These are phyloP conservation scores for Jamesozyma hellenica DNA, from an alignment of 805 yeast genomes.

Conservation along the genomic window DNA sequence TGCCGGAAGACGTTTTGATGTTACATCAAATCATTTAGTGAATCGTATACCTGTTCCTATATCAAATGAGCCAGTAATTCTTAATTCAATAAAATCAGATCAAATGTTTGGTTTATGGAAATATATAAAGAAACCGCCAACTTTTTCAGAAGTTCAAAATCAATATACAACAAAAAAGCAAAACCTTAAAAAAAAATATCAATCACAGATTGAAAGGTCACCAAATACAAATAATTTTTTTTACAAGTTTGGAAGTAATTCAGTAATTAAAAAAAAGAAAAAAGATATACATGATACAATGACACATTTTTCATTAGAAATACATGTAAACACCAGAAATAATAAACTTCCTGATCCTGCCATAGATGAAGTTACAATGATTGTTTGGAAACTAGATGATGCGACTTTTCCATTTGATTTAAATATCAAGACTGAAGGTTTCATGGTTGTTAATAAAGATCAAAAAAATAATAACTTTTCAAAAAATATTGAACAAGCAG, in stretches of 20 bases:
- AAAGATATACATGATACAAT: conserved; percentile 38
- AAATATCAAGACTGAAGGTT: conserved; percentile 32
- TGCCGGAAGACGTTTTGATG: conserved; percentile 54
- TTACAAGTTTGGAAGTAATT: conserved; percentile 5
- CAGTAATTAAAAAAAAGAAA: conserved; percentile 24
- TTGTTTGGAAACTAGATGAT: conserved; percentile 56
- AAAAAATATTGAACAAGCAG: conserved; percentile 8
- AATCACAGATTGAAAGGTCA: conserved; percentile 43
- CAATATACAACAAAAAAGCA: neutral
- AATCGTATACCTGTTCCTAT: conserved; percentile 26
- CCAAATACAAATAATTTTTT: conserved; percentile 11
- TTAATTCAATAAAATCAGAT: conserved; percentile 2
- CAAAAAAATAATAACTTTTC: conserved; percentile 2
- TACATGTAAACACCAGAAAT: conserved; percentile 50
- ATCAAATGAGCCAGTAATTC: conserved; percentile 10
- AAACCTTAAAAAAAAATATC: conserved; percentile 8
- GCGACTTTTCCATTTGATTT: conserved; percentile 30
- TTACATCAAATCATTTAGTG: conserved; percentile 33
- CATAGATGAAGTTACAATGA: conserved; percentile 44
- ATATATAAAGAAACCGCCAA: conserved; percentile 42
- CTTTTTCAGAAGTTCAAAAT: conserved; percentile 28
- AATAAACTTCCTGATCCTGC: conserved; percentile 54
- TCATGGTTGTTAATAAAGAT: conserved; percentile 17
- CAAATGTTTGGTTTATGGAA: conserved; percentile 32
- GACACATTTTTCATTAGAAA: conserved; percentile 54